Evolutionary conservation across 345 rosid genomes (phyloP), one percentile per base, ranked within the genome.

Genomic region (Cardamine resedifolia): DNA sequence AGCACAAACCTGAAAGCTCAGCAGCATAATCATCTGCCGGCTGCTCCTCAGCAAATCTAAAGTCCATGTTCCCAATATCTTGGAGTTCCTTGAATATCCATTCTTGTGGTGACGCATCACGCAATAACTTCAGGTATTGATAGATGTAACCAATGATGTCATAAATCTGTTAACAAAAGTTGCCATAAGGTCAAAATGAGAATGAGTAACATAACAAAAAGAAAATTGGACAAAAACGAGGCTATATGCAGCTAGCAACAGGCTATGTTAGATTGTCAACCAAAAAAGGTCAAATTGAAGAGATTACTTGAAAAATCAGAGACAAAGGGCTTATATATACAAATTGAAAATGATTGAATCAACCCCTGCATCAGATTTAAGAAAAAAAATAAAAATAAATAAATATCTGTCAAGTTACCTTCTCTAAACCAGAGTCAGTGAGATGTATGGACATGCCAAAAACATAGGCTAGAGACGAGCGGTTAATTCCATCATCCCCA

Each of bases 81-180:
- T 95, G 96, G 66, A 95, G 89, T 79, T 95, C 99, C 83, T 91
- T 90, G 74, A 91, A 95, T 82, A 95, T 91, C 99, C 99, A 90
- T 81, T 90, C 87, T 82, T 92, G 96, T 41, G 98, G 99, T 77
- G 94, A 71, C 64, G 66, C 81, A 78, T 84, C 81, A 48, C 85
- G 82, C 80, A 95, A 74, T 62, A 88, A 70, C 74, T 90, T 90
- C 61, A 95, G 85, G 75, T 90, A 95, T 82, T 95, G 99, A 79
- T 91, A 95, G 50, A 90, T 83, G 79, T 78, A 87, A 59, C 90
- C 92, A 80, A 91, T 81, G 70, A 95, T 84, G 77, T 87, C 90
- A 79, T 84, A 86, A 47, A 91, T 83, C 98, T 95, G 90, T 58
- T 64, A 69, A 70, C 21, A 53, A 38, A 44, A 24, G 34, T 20